phyloP scores from a whole-genome alignment of 257 asterid species.

The Haberlea rhodopensis region DNA sequence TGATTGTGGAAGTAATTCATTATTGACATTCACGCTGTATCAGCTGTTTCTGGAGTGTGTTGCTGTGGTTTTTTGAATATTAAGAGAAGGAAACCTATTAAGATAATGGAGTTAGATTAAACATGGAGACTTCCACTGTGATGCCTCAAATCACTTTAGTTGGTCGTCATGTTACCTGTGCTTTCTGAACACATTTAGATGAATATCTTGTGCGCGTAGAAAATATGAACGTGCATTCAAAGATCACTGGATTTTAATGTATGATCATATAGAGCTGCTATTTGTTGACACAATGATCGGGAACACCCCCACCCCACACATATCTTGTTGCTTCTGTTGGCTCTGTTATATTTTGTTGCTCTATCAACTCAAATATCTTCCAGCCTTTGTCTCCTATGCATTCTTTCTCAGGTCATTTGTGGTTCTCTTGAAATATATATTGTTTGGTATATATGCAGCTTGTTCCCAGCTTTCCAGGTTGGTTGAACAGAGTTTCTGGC shows the following conservation, averaged over 20 bases:
- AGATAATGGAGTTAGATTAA: too few relatives aligned
- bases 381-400: not conserved
- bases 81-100: not conserved
- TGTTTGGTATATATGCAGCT: slow-evolving; percentile 37
- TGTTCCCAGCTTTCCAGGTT: slow-evolving; percentile 66
- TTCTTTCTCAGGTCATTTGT: not conserved
- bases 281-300: not conserved
- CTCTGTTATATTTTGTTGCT: not conserved
- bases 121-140: not conserved
- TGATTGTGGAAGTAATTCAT: not conserved
- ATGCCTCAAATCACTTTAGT: too few relatives aligned
- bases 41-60: not conserved
- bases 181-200: too few relatives aligned
- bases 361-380: not conserved
- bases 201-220: not conserved
- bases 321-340: not conserved
- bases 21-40: not conserved
- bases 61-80: not conserved
- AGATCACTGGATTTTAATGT: not conserved
- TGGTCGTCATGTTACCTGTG: too few relatives aligned
- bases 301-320: too few relatives aligned
- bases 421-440: not conserved
- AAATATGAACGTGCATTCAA: too few relatives aligned
- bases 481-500: slow-evolving; percentile 52
- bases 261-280: too few relatives aligned